Evolutionary conservation across 2,329 filamentous ascomycete genomes (phyloP).

Genomic region (Microsporum ferrugineum): DNA sequence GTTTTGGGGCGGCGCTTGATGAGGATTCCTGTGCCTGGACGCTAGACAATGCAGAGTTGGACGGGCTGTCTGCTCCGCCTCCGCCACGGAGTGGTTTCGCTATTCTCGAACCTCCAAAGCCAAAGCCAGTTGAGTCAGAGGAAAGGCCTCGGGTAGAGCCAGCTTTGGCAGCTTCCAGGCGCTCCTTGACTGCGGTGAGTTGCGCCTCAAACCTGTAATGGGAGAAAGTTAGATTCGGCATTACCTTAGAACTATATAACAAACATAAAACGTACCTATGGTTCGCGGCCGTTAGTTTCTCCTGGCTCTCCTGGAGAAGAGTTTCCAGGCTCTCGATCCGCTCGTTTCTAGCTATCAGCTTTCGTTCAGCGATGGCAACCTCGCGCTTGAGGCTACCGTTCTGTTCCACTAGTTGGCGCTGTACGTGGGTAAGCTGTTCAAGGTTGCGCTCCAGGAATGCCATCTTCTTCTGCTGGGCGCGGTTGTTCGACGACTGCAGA

Average conservation of each 20-base stretch:
- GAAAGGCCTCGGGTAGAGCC: constrained; percentile 77
- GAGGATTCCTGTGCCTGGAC: constrained; percentile 59
- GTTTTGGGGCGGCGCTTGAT: constrained; percentile 53
- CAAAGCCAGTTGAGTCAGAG: constrained; percentile 57
- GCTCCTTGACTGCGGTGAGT: constrained; percentile 93
- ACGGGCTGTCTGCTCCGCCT: constrained; percentile 24
- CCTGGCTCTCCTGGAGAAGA: constrained; percentile 89
- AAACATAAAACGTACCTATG: constrained; percentile 61
- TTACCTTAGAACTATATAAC: not conserved
- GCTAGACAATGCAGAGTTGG: constrained; percentile 23
- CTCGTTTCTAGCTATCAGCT: constrained; percentile 92
- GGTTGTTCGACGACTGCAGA: constrained; percentile 89
- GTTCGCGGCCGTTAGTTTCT: constrained; percentile 94
- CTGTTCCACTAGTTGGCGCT: constrained; percentile 94
- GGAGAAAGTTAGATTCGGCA: constrained; percentile 4
- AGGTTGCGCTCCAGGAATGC: constrained; percentile 96
- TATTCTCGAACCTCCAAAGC: constrained; percentile 52
- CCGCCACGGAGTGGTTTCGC: constrained; percentile 53
- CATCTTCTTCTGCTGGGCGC: constrained; percentile 99
- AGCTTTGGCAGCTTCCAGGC: constrained; percentile 86
- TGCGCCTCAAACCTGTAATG: constrained; percentile 79
- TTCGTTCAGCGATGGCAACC: constrained; percentile 94
- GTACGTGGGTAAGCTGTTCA: constrained; percentile 93
- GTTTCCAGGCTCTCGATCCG: constrained; percentile 88
- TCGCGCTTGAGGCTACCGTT: constrained; percentile 97